Evolutionary conservation across 225 moss, liverwort and hornwort species (phyloP).

Genomic region (Bryum argenteum): DNA sequence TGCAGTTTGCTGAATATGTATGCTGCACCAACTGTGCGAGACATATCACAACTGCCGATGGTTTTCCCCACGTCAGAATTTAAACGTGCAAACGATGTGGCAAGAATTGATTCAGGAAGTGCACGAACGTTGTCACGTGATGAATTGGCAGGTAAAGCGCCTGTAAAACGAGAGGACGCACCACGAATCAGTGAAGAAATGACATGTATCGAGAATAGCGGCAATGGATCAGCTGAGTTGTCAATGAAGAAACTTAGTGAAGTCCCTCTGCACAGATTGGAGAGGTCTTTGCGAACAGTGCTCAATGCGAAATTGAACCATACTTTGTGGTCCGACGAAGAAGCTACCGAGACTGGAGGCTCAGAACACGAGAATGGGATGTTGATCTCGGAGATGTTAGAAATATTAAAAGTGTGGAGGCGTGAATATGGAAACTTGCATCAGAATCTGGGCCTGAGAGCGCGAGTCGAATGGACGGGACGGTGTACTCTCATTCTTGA

Average conservation of each 20-base stretch:
- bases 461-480: conserved; percentile 69
- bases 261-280: conserved; percentile 52
- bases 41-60: conserved; percentile 21
- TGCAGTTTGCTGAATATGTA: conserved; percentile 53
- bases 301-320: conserved; percentile 44
- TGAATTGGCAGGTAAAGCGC: conserved; percentile 33
- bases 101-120: conserved; percentile 42
- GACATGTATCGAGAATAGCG: conserved; percentile 12
- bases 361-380: conserved; percentile 31
- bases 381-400: conserved; percentile 50
- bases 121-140: conserved; percentile 37
- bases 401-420: conserved; percentile 42
- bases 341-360: conserved; percentile 24
- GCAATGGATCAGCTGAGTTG: conserved; percentile 26
- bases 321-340: conserved; percentile 34
- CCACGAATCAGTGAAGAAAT: conserved; percentile 29
- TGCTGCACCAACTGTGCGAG: conserved; percentile 30
- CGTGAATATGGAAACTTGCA: conserved; percentile 31
- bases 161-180: conserved; percentile 11
- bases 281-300: conserved; percentile 47
- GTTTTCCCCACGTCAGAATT: conserved; percentile 22
- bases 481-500: conserved; percentile 79
- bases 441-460: conserved; percentile 34
- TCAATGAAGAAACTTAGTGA: conserved; percentile 33
- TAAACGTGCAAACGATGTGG: conserved; percentile 36